Percentiles rank a stretch among this genome's conserved stretches.
Conservation (phyloP, 2,329 filamentous ascomycete genomes). For the Zelopaecilomyces penicillatus region DNA sequence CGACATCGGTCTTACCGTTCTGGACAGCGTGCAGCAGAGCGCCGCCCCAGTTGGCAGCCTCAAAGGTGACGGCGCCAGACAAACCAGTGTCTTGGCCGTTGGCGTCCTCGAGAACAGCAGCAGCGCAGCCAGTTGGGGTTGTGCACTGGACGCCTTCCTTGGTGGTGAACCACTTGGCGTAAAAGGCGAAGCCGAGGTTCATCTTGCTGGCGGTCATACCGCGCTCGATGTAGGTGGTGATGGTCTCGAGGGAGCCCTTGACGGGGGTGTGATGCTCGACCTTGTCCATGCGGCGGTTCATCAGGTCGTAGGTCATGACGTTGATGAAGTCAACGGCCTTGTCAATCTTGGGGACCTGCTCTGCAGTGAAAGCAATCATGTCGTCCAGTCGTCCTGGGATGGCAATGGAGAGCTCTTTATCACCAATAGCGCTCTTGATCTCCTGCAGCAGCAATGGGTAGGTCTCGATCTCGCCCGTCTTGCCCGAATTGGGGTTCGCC, state of each 20-base stretch:
- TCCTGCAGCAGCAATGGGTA: constrained; percentile 53
- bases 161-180: constrained; percentile 59
- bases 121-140: constrained; percentile 48
- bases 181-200: constrained; percentile 61
- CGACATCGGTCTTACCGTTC: constrained; percentile 34
- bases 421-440: constrained; percentile 49
- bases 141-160: constrained; percentile 37
- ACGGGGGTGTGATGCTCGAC: constrained; percentile 59
- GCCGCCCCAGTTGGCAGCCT: constrained; percentile 21
- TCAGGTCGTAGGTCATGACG: constrained; percentile 64
- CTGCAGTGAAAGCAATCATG: constrained; percentile 57
- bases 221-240: constrained; percentile 51
- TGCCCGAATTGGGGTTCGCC: constrained; percentile 47
- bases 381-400: constrained; percentile 55
- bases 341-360: constrained; percentile 51
- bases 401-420: constrained; percentile 57
- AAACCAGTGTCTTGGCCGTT: constrained; percentile 50
- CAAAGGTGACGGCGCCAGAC: constrained; percentile 33
- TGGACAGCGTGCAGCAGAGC: constrained; percentile 34
- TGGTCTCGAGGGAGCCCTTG: constrained; percentile 40
- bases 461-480: constrained; percentile 50
- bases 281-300: constrained; percentile 60
- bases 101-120: constrained; percentile 50
- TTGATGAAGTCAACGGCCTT: constrained; percentile 57
- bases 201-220: constrained; percentile 48